A percentile compares a stretch with the other conserved stretches of the same genome.
These are phyloP conservation scores for Berkeleyomyces basicola DNA, from an alignment of 2,329 filamentous ascomycete species.

Conservation along the genomic window DNA sequence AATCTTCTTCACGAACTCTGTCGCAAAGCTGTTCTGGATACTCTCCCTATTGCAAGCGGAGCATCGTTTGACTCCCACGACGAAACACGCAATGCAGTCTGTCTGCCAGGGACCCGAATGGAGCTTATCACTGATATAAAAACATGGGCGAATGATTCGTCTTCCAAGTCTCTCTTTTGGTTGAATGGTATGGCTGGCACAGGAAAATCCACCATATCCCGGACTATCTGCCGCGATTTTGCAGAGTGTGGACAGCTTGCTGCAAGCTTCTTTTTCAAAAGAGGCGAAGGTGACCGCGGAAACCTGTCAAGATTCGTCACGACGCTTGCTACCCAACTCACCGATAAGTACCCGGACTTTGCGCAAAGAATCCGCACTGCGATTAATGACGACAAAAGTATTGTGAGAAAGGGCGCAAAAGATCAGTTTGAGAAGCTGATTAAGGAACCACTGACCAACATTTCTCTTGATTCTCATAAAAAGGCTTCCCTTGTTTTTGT, in stretches of 20 bases:
- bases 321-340: slow-evolving; percentile 24
- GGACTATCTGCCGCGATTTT: slow-evolving; percentile 16
- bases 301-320: slow-evolving; percentile 23
- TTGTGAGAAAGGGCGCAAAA: not conserved
- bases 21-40: not conserved
- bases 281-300: slow-evolving; percentile 24
- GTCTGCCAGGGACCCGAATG: slow-evolving; percentile 19
- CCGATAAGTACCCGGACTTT: not conserved
- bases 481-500: not conserved
- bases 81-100: slow-evolving; percentile 21
- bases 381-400: not conserved
- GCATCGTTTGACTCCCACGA: slow-evolving; percentile 22
- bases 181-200: slow-evolving; percentile 25
- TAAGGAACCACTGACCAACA: not conserved
- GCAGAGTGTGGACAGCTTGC: slow-evolving; percentile 15
- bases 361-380: not conserved
- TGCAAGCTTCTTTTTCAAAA: slow-evolving; percentile 30
- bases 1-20: not conserved
- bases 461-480: not conserved
- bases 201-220: slow-evolving; percentile 26
- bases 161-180: slow-evolving; percentile 21
- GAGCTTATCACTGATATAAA: slow-evolving; percentile 20
- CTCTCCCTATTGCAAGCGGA: slow-evolving; percentile 13
- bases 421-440: not conserved
- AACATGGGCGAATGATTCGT: slow-evolving; percentile 18